A percentile compares a stretch with the other conserved stretches of the same genome.
Conservation (phyloP, 2,329 filamentous ascomycete genomes). For the Dryadomyces sulphureus region DNA sequence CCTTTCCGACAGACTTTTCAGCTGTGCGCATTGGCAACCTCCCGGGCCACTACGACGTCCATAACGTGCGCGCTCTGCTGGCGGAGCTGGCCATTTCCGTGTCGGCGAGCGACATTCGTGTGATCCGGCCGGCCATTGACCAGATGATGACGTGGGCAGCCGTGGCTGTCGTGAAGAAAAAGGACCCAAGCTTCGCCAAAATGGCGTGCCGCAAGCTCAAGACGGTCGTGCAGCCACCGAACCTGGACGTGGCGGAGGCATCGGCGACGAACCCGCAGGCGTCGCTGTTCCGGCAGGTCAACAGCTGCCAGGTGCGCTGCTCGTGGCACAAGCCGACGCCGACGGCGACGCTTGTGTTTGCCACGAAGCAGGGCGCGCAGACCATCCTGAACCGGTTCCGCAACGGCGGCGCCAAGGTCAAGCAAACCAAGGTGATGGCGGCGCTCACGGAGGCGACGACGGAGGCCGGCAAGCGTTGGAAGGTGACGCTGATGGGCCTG, state of each 20-base stretch:
- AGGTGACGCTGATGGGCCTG: constrained; percentile 14
- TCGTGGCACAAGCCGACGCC: constrained; percentile 21
- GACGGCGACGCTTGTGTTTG: constrained; percentile 18
- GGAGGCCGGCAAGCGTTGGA: constrained; percentile 12
- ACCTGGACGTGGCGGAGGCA: not conserved
- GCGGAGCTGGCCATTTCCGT: not conserved
- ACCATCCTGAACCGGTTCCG: constrained; percentile 11
- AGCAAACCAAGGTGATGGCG: constrained; percentile 9
- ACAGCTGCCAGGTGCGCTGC: constrained; percentile 19
- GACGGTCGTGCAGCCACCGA: not conserved
- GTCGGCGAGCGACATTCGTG: not conserved
- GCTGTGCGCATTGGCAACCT: constrained; percentile 19
- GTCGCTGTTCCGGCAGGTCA: constrained; percentile 16
- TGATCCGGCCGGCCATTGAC: not conserved
- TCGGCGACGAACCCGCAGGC: constrained; percentile 1
- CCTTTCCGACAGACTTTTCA: constrained; percentile 21
- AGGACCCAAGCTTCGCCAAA: constrained; percentile 16
- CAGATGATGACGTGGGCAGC: not conserved
- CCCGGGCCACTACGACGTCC: constrained; percentile 9
- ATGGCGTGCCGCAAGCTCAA: constrained; percentile 1
- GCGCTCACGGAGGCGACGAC: too few relatives aligned
- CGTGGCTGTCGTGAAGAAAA: constrained; percentile 13
- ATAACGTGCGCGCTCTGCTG: constrained; percentile 13
- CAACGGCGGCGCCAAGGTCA: constrained; percentile 13
- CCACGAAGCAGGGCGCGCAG: constrained; percentile 8